A percentile compares a stretch with the other conserved stretches of the same genome.
These are phyloP conservation scores for Ochromonadaceae sp. DNA, from an alignment of 352 stramenopile species.

Conservation along the genomic window DNA sequence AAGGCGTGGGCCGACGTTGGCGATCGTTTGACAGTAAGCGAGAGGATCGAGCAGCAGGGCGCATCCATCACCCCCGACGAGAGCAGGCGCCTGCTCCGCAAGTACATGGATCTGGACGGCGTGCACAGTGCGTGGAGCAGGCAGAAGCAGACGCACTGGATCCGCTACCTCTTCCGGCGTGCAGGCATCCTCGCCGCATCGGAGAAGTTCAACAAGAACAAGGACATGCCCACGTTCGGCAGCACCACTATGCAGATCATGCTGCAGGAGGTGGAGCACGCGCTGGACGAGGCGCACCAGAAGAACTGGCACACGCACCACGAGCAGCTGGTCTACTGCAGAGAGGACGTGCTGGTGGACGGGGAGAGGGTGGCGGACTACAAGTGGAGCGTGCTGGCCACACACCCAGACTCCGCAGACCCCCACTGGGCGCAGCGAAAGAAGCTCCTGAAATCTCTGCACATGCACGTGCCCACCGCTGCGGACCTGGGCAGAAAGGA, in stretches of 20 bases:
- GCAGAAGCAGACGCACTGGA: constrained; percentile 29
- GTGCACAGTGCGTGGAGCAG: constrained; percentile 18
- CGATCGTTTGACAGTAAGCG: constrained; percentile 24
- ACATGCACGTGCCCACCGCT: constrained; percentile 29
- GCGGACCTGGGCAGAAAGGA: constrained; percentile 21
- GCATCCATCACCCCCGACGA: constrained; percentile 23
- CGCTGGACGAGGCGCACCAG: constrained; percentile 24
- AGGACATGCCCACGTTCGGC: constrained; percentile 33
- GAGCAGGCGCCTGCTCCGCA: constrained; percentile 25
- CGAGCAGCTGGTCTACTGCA: constrained; percentile 32
- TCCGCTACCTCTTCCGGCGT: constrained; percentile 29
- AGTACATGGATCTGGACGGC: constrained; percentile 27
- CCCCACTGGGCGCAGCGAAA: constrained; percentile 17
- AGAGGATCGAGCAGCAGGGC: constrained; percentile 36
- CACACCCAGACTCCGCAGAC: constrained; percentile 25
- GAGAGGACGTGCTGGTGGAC: constrained; percentile 15
- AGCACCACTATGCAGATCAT: constrained; percentile 36
- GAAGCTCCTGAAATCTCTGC: constrained; percentile 24
- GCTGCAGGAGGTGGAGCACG: constrained; percentile 30
- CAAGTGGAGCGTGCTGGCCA: constrained; percentile 31
- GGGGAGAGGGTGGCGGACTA: constrained; percentile 25
- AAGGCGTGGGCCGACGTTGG: background rate
- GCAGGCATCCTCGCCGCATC: constrained; percentile 21
- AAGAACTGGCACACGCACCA: constrained; percentile 26
- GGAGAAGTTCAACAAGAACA: constrained; percentile 29